Evolutionary conservation across 257 asterid genomes (phyloP), one percentile per base, ranked within the genome.

Genomic region (Gentiana macrophylla): DNA sequence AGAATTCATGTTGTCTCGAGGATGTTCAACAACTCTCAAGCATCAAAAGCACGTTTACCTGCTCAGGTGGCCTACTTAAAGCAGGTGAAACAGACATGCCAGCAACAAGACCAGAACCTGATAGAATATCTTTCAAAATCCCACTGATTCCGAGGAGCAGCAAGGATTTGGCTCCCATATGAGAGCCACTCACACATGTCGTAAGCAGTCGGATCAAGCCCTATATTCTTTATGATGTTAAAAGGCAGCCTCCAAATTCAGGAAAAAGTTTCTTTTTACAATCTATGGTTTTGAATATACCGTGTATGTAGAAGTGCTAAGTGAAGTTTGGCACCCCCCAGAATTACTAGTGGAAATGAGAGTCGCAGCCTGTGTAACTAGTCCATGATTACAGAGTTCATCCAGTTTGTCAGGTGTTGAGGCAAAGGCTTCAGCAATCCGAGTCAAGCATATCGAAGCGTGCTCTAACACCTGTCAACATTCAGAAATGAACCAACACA

Each of bases 391-490:
- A 78, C 96, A 86, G 63, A 93, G 89, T 60, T 84, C 94, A 66
- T 89, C 99, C 49, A 93, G 94, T 80, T 79, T 93, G 56, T 93
- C 99, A 1, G 97, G 86, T 32, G 89, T 77, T n/a, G 96, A 80
- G 48, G 96, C 85, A 80, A 93, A 93, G 52, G 99, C 84, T 77
- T 93, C 99, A 8, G 99, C 96, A 71, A 93, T 93, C 64, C 99
- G 87, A 2, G 99, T 89, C 82, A 93, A 71, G 79, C 99, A 88
- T 61, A 93, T 84, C 41, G 96, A 93, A 59, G 99, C 97, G 63
- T 87, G 86, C 70, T 93, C 99, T 55, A 89, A 75, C 71, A 93
- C 97, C 99, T 70, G 51, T 10, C 7, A 57, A 35, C 48, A 41
- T 13, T 10, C 6, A 56, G 6, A 37, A 45, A 43, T 32, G 32